A percentile compares a stretch with the other conserved stretches of the same genome.
Conservation (phyloP, 2,329 filamentous ascomycete genomes). For the Akanthomyces dipterigenus region DNA sequence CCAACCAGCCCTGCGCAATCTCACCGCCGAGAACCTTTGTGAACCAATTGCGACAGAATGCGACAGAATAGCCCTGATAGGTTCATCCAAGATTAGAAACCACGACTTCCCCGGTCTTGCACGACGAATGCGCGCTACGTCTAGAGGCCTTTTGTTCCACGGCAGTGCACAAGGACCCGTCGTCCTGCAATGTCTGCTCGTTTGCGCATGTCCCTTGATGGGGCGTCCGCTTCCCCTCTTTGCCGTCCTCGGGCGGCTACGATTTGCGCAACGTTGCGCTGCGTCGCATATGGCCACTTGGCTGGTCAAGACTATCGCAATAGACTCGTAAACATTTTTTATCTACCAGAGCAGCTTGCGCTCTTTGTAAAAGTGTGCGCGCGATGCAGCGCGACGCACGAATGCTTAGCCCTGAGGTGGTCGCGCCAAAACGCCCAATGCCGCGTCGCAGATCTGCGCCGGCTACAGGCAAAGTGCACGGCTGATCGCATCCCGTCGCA, state of each 20-base stretch:
- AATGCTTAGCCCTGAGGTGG: too few species aligned
- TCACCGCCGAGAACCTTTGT: background rate
- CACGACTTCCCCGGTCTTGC: background rate
- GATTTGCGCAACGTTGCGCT: constrained; percentile 4
- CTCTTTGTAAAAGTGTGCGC: background rate
- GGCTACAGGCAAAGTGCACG: background rate
- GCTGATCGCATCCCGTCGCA: constrained; percentile 4
- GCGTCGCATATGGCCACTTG: background rate
- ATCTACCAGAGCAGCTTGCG: background rate
- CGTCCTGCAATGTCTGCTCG: background rate
- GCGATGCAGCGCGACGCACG: background rate
- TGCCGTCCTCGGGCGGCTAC: background rate
- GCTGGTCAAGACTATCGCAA: background rate
- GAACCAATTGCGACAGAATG: background rate
- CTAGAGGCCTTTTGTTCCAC: background rate
- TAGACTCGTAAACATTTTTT: background rate
- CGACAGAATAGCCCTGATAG: background rate
- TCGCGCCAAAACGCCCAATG: background rate
- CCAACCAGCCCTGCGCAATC: background rate
- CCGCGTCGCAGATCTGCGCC: background rate
- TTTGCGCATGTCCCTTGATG: constrained; percentile 6
- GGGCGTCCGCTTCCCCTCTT: background rate
- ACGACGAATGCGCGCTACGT: background rate
- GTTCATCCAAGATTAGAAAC: background rate
- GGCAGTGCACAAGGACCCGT: background rate